These are phyloP conservation scores for Garcia nutans DNA, from an alignment of 345 rosid species.

Conservation along the genomic window DNA sequence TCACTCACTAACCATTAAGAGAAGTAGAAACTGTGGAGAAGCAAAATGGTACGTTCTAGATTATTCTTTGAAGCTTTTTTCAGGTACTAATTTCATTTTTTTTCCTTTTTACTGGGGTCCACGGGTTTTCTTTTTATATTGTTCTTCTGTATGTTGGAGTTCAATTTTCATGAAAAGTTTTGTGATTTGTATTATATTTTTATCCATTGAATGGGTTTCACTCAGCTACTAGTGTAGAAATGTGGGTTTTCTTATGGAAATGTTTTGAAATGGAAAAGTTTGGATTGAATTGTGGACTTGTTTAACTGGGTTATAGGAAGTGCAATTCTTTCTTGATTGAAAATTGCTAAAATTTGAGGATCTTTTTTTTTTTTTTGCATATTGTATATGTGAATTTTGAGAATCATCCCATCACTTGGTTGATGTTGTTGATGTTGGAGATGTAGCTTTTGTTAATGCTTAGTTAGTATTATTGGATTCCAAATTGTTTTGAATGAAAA, in stretches of 20 bases:
- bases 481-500: not conserved
- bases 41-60: conserved; percentile 31
- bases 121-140: not conserved
- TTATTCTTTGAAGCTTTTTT: not conserved
- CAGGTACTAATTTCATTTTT: not conserved
- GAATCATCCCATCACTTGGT: not conserved
- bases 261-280: not conserved
- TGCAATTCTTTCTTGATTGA: not conserved
- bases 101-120: not conserved
- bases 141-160: not conserved
- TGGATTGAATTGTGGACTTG: not conserved
- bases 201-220: not conserved
- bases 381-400: not conserved
- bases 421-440: not conserved
- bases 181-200: not conserved
- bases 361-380: too few species aligned
- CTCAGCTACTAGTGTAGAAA: not conserved
- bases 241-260: not conserved
- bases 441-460: not conserved
- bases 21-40: conserved; percentile 3
- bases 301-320: not conserved
- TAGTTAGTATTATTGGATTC: not conserved
- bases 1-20: not conserved
- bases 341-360: not conserved
- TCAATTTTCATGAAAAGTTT: not conserved